A percentile compares a stretch with the other conserved stretches of the same genome.
These are phyloP conservation scores for Lentinula sp. DNA, from an alignment of 768 basidiomycete genomes.

Conservation along the genomic window DNA sequence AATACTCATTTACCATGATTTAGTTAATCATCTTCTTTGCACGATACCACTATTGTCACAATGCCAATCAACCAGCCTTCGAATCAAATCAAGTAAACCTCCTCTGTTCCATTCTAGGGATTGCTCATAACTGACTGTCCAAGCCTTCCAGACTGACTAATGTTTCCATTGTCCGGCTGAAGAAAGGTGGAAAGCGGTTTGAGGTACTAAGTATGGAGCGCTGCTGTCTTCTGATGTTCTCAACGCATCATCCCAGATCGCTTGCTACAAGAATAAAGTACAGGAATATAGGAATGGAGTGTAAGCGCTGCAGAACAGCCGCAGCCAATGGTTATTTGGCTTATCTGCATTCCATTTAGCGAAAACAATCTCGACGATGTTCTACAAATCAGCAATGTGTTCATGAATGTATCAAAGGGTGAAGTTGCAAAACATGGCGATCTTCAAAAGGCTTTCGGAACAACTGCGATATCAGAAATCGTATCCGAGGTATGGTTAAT, in stretches of 20 bases:
- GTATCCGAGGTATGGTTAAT: conserved; percentile 65
- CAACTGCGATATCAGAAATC: conserved; percentile 60
- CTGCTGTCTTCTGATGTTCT: not conserved
- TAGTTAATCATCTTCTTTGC: not conserved
- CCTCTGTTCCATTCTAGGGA: conserved; percentile 5
- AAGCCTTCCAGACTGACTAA: conserved; percentile 74
- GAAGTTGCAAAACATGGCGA: conserved; percentile 87
- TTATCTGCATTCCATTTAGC: conserved; percentile 28
- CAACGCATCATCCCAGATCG: conserved; percentile 45
- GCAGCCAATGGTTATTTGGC: not conserved
- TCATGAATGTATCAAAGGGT: conserved; percentile 94
- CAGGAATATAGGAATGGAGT: conserved; percentile 94
- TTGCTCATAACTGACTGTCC: not conserved
- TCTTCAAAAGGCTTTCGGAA: conserved; percentile 88
- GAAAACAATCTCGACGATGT: conserved; percentile 95
- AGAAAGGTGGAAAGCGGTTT: conserved; percentile 96
- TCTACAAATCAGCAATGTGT: conserved; percentile 93
- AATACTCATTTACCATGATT: not conserved
- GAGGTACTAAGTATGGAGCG: conserved; percentile 55
- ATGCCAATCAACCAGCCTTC: conserved; percentile 80
- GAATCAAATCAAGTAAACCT: conserved; percentile 78
- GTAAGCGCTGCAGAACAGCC: conserved; percentile 33
- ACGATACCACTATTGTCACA: conserved; percentile 31
- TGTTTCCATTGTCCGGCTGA: conserved; percentile 91
- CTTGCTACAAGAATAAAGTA: conserved; percentile 99